Conservation (phyloP, 768 basidiomycete species). For the Pholiota molesta region DNA sequence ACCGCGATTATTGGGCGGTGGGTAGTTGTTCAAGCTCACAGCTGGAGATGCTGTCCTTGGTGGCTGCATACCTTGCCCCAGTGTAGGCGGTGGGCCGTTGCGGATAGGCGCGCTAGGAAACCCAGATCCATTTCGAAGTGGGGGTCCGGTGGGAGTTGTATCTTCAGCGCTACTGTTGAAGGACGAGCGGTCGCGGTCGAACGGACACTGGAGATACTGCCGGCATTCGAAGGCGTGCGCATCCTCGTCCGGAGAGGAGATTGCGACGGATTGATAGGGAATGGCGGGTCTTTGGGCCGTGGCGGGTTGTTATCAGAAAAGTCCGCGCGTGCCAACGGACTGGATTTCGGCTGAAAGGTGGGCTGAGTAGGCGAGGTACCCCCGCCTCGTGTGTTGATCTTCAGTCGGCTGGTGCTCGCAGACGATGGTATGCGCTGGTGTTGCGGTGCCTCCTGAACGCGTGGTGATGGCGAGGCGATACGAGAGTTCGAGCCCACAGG, state of each 20-base stretch:
- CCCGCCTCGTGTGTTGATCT: slow-evolving; percentile 32
- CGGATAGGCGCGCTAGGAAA: slow-evolving; percentile 11
- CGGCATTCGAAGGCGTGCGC: slow-evolving; percentile 16
- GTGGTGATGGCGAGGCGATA: slow-evolving; percentile 28
- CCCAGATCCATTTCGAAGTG: slow-evolving; percentile 12
- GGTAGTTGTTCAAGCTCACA: background rate
- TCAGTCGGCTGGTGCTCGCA: slow-evolving; percentile 29
- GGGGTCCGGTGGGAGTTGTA: slow-evolving; percentile 8
- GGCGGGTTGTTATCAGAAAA: slow-evolving; percentile 1
- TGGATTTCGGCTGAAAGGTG: slow-evolving; percentile 34
- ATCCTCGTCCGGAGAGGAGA: slow-evolving; percentile 9
- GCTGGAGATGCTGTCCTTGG: background rate
- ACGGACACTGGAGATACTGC: slow-evolving; percentile 14
- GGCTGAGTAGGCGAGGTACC: slow-evolving; percentile 22
- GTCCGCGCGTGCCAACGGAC: slow-evolving; percentile 35
- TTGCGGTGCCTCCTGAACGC: slow-evolving; percentile 11
- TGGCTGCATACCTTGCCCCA: background rate
- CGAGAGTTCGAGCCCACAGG: slow-evolving; percentile 20
- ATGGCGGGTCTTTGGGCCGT: slow-evolving; percentile 12
- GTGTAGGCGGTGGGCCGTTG: background rate
- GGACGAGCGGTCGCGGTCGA: slow-evolving; percentile 27
- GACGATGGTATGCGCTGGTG: slow-evolving; percentile 30
- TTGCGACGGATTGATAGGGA: slow-evolving; percentile 16
- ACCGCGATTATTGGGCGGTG: background rate
- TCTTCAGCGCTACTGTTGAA: slow-evolving; percentile 15